Percentiles rank a stretch among this genome's conserved stretches.
phyloP scores from a whole-genome alignment of 768 basidiomycete species.

The Tulasnella sp. region DNA sequence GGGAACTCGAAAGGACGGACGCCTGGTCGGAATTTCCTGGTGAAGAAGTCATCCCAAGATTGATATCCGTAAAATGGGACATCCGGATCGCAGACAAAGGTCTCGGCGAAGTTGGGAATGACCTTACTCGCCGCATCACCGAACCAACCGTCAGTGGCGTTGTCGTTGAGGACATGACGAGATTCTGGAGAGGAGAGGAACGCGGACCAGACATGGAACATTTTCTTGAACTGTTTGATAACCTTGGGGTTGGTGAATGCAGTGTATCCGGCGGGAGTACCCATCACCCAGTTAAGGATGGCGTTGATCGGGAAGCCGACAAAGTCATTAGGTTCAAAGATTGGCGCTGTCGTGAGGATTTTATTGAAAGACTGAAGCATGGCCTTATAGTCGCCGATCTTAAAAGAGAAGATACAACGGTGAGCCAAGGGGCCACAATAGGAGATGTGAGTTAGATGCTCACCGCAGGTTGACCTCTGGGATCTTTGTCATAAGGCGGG shows the following conservation, averaged over 20 bases:
- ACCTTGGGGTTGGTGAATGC: slow-evolving; percentile 36
- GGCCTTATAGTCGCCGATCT: slow-evolving; percentile 35
- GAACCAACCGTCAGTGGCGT: slow-evolving; percentile 40
- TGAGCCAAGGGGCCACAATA: neutral
- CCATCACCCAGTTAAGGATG: slow-evolving; percentile 38
- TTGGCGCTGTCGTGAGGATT: slow-evolving; percentile 35
- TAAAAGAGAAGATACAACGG: neutral
- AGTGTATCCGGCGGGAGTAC: slow-evolving; percentile 27
- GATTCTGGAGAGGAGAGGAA: slow-evolving; percentile 40
- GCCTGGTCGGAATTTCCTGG: slow-evolving; percentile 31
- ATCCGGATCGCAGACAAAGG: slow-evolving; percentile 34
- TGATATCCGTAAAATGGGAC: slow-evolving; percentile 33
- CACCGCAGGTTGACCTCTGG: slow-evolving; percentile 22
- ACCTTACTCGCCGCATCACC: slow-evolving; percentile 26
- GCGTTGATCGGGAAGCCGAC: slow-evolving; percentile 42
- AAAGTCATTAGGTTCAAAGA: slow-evolving; percentile 31
- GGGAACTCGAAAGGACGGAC: slow-evolving; percentile 34
- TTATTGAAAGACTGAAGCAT: slow-evolving; percentile 35
- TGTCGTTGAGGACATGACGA: slow-evolving; percentile 31
- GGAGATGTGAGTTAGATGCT: neutral
- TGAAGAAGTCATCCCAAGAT: slow-evolving; percentile 46
- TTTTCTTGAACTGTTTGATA: slow-evolving; percentile 37
- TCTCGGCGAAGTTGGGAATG: slow-evolving; percentile 28
- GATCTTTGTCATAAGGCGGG: slow-evolving; percentile 15
- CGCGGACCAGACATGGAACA: slow-evolving; percentile 41